These are phyloP conservation scores for Tagetes erecta DNA, from an alignment of 129 eudicot species.

Conservation along the genomic window DNA sequence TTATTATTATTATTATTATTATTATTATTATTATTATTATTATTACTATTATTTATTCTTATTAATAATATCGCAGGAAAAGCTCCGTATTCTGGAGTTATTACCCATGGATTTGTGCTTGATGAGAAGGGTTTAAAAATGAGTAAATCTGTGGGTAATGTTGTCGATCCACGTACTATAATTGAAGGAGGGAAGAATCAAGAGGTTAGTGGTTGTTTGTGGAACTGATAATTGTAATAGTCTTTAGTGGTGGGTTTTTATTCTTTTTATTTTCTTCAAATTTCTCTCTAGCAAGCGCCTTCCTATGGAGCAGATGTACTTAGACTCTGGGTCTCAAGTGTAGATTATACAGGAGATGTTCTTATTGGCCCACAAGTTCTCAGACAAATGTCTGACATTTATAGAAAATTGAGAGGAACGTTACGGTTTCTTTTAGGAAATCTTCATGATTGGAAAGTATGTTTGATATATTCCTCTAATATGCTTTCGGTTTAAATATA, in stretches of 20 bases:
- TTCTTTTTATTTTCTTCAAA: background rate
- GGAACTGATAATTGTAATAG: background rate
- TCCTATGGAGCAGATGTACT: conserved; percentile 94
- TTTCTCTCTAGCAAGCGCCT: conserved; percentile 60
- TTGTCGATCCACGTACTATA: conserved; percentile 83
- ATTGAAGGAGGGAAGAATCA: conserved; percentile 89
- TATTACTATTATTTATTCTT: background rate
- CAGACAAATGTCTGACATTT: conserved; percentile 95
- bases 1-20: background rate
- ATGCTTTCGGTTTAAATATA: background rate
- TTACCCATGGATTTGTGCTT: conserved; percentile 91
- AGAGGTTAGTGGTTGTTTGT: conserved; percentile 49
- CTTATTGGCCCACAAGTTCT: conserved; percentile 81
- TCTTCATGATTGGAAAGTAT: conserved; percentile 95
- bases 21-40: background rate
- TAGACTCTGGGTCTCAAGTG: conserved; percentile 98
- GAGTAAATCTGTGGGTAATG: conserved; percentile 98
- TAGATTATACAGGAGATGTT: conserved; percentile 92
- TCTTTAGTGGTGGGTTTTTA: background rate
- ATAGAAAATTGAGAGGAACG: conserved; percentile 91
- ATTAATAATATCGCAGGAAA: conserved; percentile 51
- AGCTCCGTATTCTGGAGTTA: conserved; percentile 90
- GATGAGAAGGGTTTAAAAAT: conserved; percentile 97
- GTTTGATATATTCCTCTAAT: conserved; percentile 15
- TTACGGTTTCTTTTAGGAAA: conserved; percentile 88